Base-by-base conservation (phyloP, 1,139 yeast genomes). In the Suzukiozyma palmioleophila region DNA sequence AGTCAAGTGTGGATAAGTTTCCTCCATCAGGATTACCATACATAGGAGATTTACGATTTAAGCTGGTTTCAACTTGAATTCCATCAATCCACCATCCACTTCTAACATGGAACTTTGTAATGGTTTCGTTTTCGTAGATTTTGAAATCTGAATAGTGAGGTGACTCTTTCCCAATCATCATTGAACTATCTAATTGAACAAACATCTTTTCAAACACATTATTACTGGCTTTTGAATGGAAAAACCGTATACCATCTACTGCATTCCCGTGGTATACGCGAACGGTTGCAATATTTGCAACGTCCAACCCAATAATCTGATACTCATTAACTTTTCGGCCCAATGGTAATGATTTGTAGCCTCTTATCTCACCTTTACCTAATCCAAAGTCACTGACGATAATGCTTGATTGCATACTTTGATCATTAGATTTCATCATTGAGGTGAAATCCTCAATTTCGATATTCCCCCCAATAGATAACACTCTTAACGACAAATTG, bases 1-100 rank as follows among this genome's bases (percentile, higher is more conserved):
- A 72, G 13, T 67, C 66, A 32, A 88, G 61, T 16, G 73, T 69
- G 26, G 80, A 76, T 25, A 71, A 56, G 36, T 79, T 76, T 2
- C 97, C 97, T 6, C 96, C 96, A 12, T 63, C 60, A 1, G 64
- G 57, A 35, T 79, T 79, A 18, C 96, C 96, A 44, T 62, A 68
- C 75, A 75, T 63, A 1, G 67, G 66, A 14, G 84, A 73, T 3
- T 54, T 45, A 40, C 76, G 65, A 0, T 88, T 88, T 26, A 63
- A 66, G 32, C 62, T 51, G 21, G 75, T 74, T 46, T 69, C 75
- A 15, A 95, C 77, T 53, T 85, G 95, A 13, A 87, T 64, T 1
- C 84, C 96, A 65, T 92, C 97, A 12, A 92, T 68, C 97, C 97
- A 92, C 2, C 75, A 81, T 6, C 97, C 97, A 38, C 80, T 70